phyloP scores from a whole-genome alignment of 78 protist species.

The slime mould (Dictyostelium discoideum) region dicty_2.7 NC_007088.5:3094001-3094500 shows the following conservation, averaged over 20 bases:
- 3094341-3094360: slow-evolving; percentile 83
- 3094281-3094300: too few species aligned
- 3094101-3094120: slow-evolving; percentile 90
- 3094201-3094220: background rate
- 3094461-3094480: slow-evolving; percentile 38
- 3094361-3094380: slow-evolving; percentile 86
- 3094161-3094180: slow-evolving; percentile 89
- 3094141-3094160: slow-evolving; percentile 82
- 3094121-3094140: slow-evolving; percentile 89
- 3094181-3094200: slow-evolving; percentile 80
- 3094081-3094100: slow-evolving; percentile 79
- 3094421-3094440: slow-evolving; percentile 33
- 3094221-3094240: slow-evolving; percentile 16
- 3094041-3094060: slow-evolving; percentile 16
- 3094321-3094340: slow-evolving; percentile 84
- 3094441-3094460: slow-evolving; percentile 15
- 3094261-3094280: too few species aligned
- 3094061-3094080: slow-evolving; percentile 31
- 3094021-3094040: slow-evolving; percentile 59
- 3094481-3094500: slow-evolving; percentile 52
- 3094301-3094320: background rate
- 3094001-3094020: slow-evolving; percentile 51
- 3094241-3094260: too few species aligned
- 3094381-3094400: slow-evolving; percentile 85
- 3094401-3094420: slow-evolving; percentile 76